A percentile compares a stretch with the other conserved stretches of the same genome.
phyloP scores from a whole-genome alignment of 106 monocot species.

The Apostasia ramifera region DNA sequence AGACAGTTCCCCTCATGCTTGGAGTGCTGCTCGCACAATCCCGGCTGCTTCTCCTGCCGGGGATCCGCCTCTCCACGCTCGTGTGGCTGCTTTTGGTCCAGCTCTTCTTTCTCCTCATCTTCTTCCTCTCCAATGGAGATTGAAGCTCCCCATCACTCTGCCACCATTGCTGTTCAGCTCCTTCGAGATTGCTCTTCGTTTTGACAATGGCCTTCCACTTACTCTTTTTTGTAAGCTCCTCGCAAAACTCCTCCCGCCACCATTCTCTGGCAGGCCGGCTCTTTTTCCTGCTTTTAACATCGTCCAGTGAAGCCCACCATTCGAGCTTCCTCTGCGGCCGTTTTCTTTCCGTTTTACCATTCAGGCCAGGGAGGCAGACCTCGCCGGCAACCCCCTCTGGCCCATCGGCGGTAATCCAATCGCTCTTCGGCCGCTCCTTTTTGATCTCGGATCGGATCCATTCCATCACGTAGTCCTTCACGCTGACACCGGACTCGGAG shows the following conservation, averaged over 20 bases:
- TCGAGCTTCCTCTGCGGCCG: slow-evolving; percentile 34
- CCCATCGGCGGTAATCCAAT: slow-evolving; percentile 16
- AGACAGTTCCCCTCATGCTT: slow-evolving; percentile 95
- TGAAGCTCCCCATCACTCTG: slow-evolving; percentile 34
- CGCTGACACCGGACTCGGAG: slow-evolving; percentile 16
- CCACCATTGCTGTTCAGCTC: slow-evolving; percentile 50
- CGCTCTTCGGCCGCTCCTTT: slow-evolving; percentile 67
- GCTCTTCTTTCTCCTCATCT: slow-evolving; percentile 35
- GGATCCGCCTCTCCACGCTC: slow-evolving; percentile 16
- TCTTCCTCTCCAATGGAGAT: slow-evolving; percentile 13
- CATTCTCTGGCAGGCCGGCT: slow-evolving; percentile 57
- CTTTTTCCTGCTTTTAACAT: slow-evolving; percentile 54
- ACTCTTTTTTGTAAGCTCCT: slow-evolving; percentile 76
- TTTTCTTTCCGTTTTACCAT: slow-evolving; percentile 22
- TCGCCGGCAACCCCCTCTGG: slow-evolving; percentile 6
- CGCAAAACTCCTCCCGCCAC: slow-evolving; percentile 90
- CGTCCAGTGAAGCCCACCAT: slow-evolving; percentile 58
- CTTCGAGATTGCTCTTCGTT: slow-evolving; percentile 15
- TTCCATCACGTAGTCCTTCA: slow-evolving; percentile 97
- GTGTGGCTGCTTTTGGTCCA: slow-evolving; percentile 28
- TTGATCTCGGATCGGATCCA: slow-evolving; percentile 93
- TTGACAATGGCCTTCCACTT: slow-evolving; percentile 24
- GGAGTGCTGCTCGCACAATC: slow-evolving; percentile 87
- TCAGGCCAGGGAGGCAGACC: slow-evolving; percentile 13
- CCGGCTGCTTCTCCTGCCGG: slow-evolving; percentile 34